Base-by-base conservation (phyloP, 2,329 filamentous ascomycete genomes). In the Didymella pinodella region DNA sequence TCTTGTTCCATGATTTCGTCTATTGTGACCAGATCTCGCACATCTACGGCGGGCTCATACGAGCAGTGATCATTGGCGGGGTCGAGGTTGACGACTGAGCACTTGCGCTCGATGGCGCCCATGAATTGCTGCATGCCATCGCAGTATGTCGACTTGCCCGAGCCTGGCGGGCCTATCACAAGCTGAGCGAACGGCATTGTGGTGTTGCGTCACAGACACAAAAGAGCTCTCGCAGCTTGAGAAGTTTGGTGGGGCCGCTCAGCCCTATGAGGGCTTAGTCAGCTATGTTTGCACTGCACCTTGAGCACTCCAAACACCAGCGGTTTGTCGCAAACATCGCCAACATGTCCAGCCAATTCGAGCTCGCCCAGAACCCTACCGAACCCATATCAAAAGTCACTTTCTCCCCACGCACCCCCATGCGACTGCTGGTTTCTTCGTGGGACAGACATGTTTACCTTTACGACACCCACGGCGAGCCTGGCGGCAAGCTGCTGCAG, bases 61-160 rank as follows among this genome's bases (percentile, higher is more conserved):
- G 87, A 91, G 1, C 93, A 95, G 60, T 90, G 88, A 73, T 98
- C 94, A 82, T 99, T 99, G 54, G 95, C 95, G 26, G 95, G 95
- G 79, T 99, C 95, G 65, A 99, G 89, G 76, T 99, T 99, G 59
- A 97, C 92, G 36, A 98, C 88, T 16, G 92, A 96, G 82, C 92
- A 97, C 78, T 96, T 93, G 56, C 95, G 90, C 61, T 93, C 93
- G 75, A 99, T 97, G 64, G 95, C 94, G 65, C 90, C 90, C 84
- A 98, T 90, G 81, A 99, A 99, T 80, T 99, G 95, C 74, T 97
- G 92, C 91, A 99, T 97, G 75, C 95, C 95, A 87, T 98, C 92
- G 83, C 94, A 98, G 77, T 97, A 97, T 7, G 95, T 99, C 65
- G 93, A 97, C 81, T 99, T 99, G 61, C 95, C 95, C 29, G 93